phyloP scores from a whole-genome alignment of 257 asterid genomes.

The Avicennia marina region DNA sequence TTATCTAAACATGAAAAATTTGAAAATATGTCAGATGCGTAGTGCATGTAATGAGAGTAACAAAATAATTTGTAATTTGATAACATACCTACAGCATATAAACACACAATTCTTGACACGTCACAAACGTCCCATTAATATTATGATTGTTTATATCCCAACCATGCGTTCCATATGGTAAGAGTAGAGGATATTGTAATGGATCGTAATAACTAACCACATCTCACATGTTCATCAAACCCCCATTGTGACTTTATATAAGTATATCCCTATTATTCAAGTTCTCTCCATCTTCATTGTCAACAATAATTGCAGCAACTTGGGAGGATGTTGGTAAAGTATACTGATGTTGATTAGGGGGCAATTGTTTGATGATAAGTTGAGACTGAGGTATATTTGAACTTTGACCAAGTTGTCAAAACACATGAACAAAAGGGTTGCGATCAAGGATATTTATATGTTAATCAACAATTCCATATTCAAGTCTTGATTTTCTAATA shows the following conservation, averaged over 20 bases:
- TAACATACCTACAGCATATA: not conserved
- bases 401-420: not conserved
- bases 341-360: not conserved
- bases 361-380: not conserved
- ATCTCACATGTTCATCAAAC: not conserved
- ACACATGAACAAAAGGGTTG: not conserved
- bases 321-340: not conserved
- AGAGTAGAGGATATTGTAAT: no score
- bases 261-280: not conserved
- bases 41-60: not conserved
- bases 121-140: not conserved
- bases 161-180: not conserved
- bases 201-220: not conserved
- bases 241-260: not conserved
- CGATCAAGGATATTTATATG: not conserved
- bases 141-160: not conserved
- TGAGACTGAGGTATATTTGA: not conserved
- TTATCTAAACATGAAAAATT: not conserved
- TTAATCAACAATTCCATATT: not conserved
- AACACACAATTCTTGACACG: not conserved
- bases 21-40: not conserved
- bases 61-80: not conserved
- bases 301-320: not conserved
- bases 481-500: not conserved
- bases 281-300: not conserved